phyloP scores from a whole-genome alignment of 352 stramenopile species.

The Lagenidium giganteum region DNA sequence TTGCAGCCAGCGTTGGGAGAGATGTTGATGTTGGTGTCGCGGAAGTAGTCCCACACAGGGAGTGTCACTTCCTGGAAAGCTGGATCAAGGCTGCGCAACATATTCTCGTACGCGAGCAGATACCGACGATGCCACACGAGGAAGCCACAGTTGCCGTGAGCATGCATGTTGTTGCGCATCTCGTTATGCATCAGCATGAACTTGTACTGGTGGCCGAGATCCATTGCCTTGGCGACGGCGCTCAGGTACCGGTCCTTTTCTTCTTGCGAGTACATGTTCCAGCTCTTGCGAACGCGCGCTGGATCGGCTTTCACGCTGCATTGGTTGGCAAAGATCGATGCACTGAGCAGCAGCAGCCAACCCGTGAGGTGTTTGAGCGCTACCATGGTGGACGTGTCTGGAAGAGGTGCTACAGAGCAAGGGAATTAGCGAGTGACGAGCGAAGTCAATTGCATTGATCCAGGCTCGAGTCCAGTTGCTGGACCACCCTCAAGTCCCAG shows the following conservation, averaged over 20 bases:
- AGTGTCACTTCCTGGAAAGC: constrained; percentile 2
- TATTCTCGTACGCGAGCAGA: constrained; percentile 11
- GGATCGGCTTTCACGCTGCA: too few relatives aligned
- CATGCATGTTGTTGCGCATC: not conserved
- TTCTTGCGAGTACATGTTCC: not conserved
- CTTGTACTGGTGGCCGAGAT: not conserved
- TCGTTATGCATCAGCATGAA: constrained; percentile 5
- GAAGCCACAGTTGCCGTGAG: constrained; percentile 11
- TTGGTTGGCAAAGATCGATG: too few relatives aligned
- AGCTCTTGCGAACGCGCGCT: constrained; percentile 6
- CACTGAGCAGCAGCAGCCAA: too few relatives aligned
- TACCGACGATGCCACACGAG: constrained; percentile 5
- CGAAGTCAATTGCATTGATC: too few relatives aligned
- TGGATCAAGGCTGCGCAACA: not conserved
- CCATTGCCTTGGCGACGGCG: constrained; percentile 1
- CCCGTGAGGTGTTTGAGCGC: too few relatives aligned
- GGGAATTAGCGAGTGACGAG: too few relatives aligned
- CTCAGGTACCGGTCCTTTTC: constrained; percentile 6
- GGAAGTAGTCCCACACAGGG: constrained; percentile 3
- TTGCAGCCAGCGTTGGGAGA: not conserved
- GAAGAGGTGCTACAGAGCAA: too few relatives aligned
- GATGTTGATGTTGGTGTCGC: not conserved
- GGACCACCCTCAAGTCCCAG: too few relatives aligned
- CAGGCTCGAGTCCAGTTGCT: too few relatives aligned
- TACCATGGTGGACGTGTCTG: too few relatives aligned